Conservation (phyloP, 352 stramenopile species). For the Globisporangium emineosum region DNA sequence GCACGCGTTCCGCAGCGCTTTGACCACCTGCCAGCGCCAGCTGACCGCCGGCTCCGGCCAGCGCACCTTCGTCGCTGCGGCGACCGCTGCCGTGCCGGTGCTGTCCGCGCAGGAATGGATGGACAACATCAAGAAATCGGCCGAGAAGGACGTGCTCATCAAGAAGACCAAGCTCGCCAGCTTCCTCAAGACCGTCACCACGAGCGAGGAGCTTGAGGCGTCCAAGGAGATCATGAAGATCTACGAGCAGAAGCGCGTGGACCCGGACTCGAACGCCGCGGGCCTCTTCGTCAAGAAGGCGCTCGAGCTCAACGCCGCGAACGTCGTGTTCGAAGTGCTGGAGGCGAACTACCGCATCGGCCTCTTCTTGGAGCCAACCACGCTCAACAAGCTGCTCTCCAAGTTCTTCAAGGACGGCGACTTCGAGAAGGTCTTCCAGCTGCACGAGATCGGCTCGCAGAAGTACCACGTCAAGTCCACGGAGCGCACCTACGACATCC, state of each 20-base stretch:
- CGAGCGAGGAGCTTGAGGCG: constrained; percentile 71
- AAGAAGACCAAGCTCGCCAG: constrained; percentile 83
- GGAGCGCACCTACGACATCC: constrained; percentile 81
- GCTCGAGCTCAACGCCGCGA: constrained; percentile 65
- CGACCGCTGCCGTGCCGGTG: constrained; percentile 27
- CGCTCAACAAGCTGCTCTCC: constrained; percentile 80
- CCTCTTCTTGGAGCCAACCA: constrained; percentile 74
- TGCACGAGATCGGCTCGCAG: constrained; percentile 70
- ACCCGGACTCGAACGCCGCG: constrained; percentile 71
- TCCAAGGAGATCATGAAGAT: constrained; percentile 88
- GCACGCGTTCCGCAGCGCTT: constrained; percentile 65
- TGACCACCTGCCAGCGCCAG: constrained; percentile 52
- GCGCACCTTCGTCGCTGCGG: constrained; percentile 33
- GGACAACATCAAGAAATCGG: constrained; percentile 72
- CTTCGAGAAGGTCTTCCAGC: constrained; percentile 74
- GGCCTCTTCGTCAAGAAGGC: constrained; percentile 83
- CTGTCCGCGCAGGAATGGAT: constrained; percentile 75
- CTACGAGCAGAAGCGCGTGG: constrained; percentile 83
- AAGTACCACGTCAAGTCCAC: constrained; percentile 85
- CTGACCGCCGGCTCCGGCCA: constrained; percentile 24
- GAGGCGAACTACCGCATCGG: constrained; percentile 82
- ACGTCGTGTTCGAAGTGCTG: constrained; percentile 76
- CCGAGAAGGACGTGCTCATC: constrained; percentile 73
- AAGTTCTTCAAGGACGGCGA: constrained; percentile 81
- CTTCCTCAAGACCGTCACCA: constrained; percentile 82